Conservation (phyloP, 495 filamentous ascomycete genomes). For the Penicillium bialowiezense region DNA sequence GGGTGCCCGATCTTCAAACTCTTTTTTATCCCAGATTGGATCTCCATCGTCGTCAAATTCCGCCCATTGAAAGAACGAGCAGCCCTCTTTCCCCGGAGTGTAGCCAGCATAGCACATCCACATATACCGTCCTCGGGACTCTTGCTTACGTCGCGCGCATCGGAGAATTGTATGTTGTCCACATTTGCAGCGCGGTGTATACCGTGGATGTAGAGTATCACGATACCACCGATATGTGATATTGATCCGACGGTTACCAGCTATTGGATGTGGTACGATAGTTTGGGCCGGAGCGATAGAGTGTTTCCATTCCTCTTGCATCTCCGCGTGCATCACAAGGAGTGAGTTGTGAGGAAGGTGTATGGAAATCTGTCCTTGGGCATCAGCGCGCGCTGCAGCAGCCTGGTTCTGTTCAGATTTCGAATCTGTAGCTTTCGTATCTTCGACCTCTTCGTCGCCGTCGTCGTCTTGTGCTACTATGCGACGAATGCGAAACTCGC, state of each 20-base stretch:
- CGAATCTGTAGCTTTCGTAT: constrained; percentile 2
- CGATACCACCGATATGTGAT: constrained; percentile 91
- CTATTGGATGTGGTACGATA: constrained; percentile 77
- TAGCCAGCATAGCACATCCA: constrained; percentile 90
- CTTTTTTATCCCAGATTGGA: constrained; percentile 56
- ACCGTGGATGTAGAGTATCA: constrained; percentile 66
- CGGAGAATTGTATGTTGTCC: constrained; percentile 68
- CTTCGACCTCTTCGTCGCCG: constrained; percentile 9
- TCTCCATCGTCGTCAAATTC: constrained; percentile 85
- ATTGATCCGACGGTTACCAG: constrained; percentile 80
- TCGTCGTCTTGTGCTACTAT: constrained; percentile 59
- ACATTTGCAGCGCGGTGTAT: constrained; percentile 60
- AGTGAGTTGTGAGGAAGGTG: constrained; percentile 93
- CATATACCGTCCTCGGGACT: constrained; percentile 78
- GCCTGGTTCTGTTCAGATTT: constrained; percentile 7
- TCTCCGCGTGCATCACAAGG: constrained; percentile 91
- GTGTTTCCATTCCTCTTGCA: constrained; percentile 58
- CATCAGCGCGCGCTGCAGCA: constrained; percentile 44
- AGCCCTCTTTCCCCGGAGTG: constrained; percentile 71
- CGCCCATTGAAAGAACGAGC: constrained; percentile 85
- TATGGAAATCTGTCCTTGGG: constrained; percentile 81
- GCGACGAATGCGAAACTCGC: constrained; percentile 85
- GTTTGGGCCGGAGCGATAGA: constrained; percentile 67
- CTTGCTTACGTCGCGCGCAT: constrained; percentile 72
- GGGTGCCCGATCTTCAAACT: constrained; percentile 21